A percentile compares a stretch with the other conserved stretches of the same genome.
These are phyloP conservation scores for Favolaschia claudopus DNA, from an alignment of 768 basidiomycete genomes.

Conservation along the genomic window DNA sequence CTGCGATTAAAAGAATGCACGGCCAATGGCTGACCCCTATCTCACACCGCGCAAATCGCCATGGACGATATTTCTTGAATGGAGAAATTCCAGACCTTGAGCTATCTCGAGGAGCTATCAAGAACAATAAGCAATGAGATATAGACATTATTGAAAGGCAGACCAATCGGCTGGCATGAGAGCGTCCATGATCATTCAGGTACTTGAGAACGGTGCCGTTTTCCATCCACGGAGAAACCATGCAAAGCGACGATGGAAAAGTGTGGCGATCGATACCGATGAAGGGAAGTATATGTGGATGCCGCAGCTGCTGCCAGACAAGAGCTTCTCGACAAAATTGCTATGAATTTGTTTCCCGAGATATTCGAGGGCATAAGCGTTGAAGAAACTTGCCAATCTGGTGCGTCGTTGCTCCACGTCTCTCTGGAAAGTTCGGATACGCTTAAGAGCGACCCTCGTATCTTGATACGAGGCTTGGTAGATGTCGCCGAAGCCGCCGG, in stretches of 20 bases:
- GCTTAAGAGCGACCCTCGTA: slow-evolving; percentile 6
- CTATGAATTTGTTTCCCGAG: too few relatives aligned
- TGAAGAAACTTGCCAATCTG: background rate
- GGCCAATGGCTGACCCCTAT: background rate
- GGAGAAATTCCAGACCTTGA: slow-evolving; percentile 30
- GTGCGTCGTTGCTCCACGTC: background rate
- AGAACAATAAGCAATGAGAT: background rate
- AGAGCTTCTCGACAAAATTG: slow-evolving; percentile 38
- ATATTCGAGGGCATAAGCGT: too few relatives aligned
- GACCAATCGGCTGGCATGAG: slow-evolving; percentile 21
- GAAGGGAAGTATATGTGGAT: slow-evolving; percentile 36
- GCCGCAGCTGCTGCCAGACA: slow-evolving; percentile 36
- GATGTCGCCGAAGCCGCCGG: slow-evolving; percentile 31
- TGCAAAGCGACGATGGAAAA: slow-evolving; percentile 31
- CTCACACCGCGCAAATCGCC: slow-evolving; percentile 29
- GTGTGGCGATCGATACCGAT: slow-evolving; percentile 35
- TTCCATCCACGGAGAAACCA: slow-evolving; percentile 40
- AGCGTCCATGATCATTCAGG: slow-evolving; percentile 21
- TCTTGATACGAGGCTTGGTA: slow-evolving; percentile 17
- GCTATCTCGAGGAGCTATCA: slow-evolving; percentile 28
- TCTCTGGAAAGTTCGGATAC: background rate
- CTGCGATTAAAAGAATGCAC: background rate
- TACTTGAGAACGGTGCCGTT: slow-evolving; percentile 33
- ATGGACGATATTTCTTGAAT: slow-evolving; percentile 25
- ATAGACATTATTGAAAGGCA: background rate